These are phyloP conservation scores for Myxozyma geophila DNA, from an alignment of 805 yeast genomes.

Conservation along the genomic window DNA sequence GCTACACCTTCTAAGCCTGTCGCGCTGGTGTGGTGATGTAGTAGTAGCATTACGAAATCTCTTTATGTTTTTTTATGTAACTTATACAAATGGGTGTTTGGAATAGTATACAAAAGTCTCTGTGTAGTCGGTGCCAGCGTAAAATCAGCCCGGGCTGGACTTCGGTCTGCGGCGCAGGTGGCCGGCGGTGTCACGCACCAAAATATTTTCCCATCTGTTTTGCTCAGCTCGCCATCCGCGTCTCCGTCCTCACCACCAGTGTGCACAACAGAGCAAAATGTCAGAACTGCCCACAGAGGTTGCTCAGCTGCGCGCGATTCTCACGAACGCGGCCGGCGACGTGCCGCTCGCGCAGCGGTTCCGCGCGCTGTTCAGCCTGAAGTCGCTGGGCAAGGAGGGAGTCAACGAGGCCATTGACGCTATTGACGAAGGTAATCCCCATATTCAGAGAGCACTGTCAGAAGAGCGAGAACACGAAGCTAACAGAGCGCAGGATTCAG, in stretches of 20 bases:
- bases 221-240: not conserved
- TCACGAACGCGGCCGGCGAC: conserved; percentile 53
- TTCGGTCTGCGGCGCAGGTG: conserved; percentile 9
- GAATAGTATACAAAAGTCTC: not conserved
- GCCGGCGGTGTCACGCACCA: conserved; percentile 12
- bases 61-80: conserved; percentile 2
- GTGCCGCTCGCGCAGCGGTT: conserved; percentile 83
- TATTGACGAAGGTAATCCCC: conserved; percentile 79
- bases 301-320: conserved; percentile 21
- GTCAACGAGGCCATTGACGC: conserved; percentile 69
- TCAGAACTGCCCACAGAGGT: conserved; percentile 18
- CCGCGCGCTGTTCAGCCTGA: conserved; percentile 90
- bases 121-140: too few relatives aligned
- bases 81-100: conserved; percentile 10
- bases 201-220: not conserved
- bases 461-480: not conserved
- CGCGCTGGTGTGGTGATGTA: not conserved
- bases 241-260: too few relatives aligned
- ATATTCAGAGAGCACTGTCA: too few relatives aligned
- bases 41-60: not conserved
- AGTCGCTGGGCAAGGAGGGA: conserved; percentile 81
- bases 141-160: too few relatives aligned
- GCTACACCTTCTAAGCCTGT: conserved; percentile 31
- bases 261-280: conserved; percentile 12
- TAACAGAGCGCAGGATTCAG: conserved; percentile 50